Percentiles rank a stretch among this genome's conserved stretches.
These are phyloP conservation scores for Pestalotiopsis fici DNA, from an alignment of 2,329 filamentous ascomycete species.

Conservation along the genomic window DNA sequence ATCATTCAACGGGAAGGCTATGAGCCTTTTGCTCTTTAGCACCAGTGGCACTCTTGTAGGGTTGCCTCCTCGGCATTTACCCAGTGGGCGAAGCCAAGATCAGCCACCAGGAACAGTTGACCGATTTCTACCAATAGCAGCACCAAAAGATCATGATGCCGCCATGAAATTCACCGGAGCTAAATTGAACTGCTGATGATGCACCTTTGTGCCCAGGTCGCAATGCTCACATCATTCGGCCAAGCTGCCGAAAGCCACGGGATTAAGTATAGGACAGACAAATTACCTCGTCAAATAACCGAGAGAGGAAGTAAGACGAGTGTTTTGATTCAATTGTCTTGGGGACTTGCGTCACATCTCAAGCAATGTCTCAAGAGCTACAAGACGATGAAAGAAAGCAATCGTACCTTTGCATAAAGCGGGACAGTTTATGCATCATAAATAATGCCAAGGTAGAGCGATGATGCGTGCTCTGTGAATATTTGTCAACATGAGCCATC, in stretches of 20 bases:
- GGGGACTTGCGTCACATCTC: background rate
- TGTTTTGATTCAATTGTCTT: background rate
- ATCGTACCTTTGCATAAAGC: background rate
- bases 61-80: background rate
- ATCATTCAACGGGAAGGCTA: background rate
- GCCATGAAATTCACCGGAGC: background rate
- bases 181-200: background rate
- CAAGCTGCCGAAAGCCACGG: background rate
- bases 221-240: background rate
- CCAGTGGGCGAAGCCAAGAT: background rate
- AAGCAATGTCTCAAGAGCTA: background rate
- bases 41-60: background rate
- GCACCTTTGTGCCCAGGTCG: background rate
- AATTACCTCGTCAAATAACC: background rate
- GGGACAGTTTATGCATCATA: background rate
- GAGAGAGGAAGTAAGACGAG: background rate
- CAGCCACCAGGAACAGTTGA: constrained; percentile 5
- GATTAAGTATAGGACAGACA: background rate
- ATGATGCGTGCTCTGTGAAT: background rate
- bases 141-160: background rate
- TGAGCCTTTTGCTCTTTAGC: background rate
- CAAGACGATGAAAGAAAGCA: background rate
- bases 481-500: background rate
- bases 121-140: background rate
- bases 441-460: background rate